A percentile compares a stretch with the other conserved stretches of the same genome.
phyloP scores from a whole-genome alignment of 345 rosid species.

The Populus simonii region DNA sequence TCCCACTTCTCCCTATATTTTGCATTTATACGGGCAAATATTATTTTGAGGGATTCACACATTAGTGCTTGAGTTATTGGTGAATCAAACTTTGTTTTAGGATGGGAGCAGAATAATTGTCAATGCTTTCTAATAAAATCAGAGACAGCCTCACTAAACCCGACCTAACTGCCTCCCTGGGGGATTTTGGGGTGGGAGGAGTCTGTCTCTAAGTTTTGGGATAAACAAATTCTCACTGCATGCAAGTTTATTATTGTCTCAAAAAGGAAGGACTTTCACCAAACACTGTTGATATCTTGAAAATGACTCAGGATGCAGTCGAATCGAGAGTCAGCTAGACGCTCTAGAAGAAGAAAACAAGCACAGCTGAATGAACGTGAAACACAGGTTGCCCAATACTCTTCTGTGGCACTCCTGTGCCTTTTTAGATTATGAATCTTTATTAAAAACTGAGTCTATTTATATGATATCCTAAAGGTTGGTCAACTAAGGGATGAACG shows the following conservation, averaged over 20 bases:
- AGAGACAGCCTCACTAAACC: background rate
- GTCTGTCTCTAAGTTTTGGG: background rate
- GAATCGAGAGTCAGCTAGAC: constrained; percentile 98
- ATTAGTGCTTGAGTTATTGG: background rate
- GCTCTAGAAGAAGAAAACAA: constrained; percentile 91
- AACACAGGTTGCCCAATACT: constrained; percentile 57
- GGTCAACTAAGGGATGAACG: constrained; percentile 77
- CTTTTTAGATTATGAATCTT: background rate
- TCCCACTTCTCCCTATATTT: background rate
- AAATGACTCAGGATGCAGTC: constrained; percentile 73
- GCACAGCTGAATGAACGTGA: constrained; percentile 85
- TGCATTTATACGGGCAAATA: background rate
- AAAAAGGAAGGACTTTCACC: background rate
- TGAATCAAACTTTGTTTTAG: constrained; percentile 3
- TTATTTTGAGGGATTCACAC: background rate
- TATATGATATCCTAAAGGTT: constrained; percentile 45
- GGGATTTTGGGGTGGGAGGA: background rate
- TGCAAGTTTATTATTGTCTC: background rate
- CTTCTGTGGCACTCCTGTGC: background rate
- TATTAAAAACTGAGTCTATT: constrained; percentile 5
- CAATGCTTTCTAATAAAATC: background rate
- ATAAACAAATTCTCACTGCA: too few relatives aligned
- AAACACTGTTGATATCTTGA: constrained; percentile 13
- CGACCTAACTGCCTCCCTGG: background rate
- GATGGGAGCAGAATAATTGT: background rate